Evolutionary conservation across 1,139 yeast genomes (phyloP).

Genomic region (Suhomyces yuchorum): DNA sequence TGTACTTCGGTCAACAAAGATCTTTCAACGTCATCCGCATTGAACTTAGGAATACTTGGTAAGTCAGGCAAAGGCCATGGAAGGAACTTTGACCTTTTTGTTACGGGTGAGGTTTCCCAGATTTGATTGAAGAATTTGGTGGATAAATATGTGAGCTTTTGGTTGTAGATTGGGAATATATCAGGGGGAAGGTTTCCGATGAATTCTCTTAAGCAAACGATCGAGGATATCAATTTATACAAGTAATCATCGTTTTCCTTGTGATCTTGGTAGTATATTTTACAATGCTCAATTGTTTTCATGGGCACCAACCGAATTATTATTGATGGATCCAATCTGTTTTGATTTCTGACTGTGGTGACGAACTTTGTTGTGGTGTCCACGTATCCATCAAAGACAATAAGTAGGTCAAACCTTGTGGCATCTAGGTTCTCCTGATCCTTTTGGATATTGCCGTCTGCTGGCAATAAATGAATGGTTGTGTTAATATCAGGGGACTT

Average conservation of each 20-base stretch:
- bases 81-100: slow-evolving; percentile 15
- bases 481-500: slow-evolving; percentile 20
- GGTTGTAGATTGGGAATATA: slow-evolving; percentile 71
- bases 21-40: slow-evolving; percentile 74
- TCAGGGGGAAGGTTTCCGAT: slow-evolving; percentile 87
- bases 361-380: slow-evolving; percentile 40
- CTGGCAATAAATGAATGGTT: slow-evolving; percentile 47
- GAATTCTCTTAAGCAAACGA: slow-evolving; percentile 78
- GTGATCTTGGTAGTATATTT: slow-evolving; percentile 30
- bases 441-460: slow-evolving; percentile 38
- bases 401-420: slow-evolving; percentile 57
- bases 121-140: slow-evolving; percentile 56
- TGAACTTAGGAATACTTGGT: slow-evolving; percentile 61
- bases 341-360: slow-evolving; percentile 34
- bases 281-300: slow-evolving; percentile 81
- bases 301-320: slow-evolving; percentile 71
- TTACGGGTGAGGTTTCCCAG: slow-evolving; percentile 28
- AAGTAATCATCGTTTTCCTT: slow-evolving; percentile 47
- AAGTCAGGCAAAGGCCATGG: slow-evolving; percentile 85
- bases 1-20: slow-evolving; percentile 78
- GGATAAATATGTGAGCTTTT: slow-evolving; percentile 61
- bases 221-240: slow-evolving; percentile 74
- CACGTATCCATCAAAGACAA: slow-evolving; percentile 74
- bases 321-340: slow-evolving; percentile 47
- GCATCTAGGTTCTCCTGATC: slow-evolving; percentile 26